These are phyloP conservation scores for Castanospermum australe DNA, from an alignment of 306 rosid genomes.

Conservation along the genomic window DNA sequence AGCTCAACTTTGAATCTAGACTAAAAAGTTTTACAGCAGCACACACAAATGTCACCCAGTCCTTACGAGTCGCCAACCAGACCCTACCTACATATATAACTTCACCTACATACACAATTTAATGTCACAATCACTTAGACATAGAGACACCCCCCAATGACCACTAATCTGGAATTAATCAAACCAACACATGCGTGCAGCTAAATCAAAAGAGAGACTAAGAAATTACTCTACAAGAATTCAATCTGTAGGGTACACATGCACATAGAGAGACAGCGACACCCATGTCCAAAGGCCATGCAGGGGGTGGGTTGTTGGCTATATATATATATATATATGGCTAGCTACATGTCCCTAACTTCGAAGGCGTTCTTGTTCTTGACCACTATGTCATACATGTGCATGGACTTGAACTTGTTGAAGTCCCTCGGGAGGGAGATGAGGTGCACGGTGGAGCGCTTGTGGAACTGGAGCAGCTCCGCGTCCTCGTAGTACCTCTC, in stretches of 20 bases:
- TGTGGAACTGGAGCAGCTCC: conserved; percentile 84
- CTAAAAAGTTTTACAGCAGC: conserved; percentile 1
- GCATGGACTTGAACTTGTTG: conserved; percentile 78
- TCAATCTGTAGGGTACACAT: neutral
- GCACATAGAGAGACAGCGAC: no score
- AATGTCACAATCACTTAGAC: conserved; percentile 13
- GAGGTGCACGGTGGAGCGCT: conserved; percentile 74
- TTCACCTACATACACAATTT: conserved; percentile 1
- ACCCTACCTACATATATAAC: neutral
- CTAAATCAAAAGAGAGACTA: neutral
- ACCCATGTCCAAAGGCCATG: neutral
- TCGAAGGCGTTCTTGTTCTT: conserved; percentile 78
- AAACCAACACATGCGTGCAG: conserved; percentile 19
- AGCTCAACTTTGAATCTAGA: conserved; percentile 2
- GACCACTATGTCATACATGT: conserved; percentile 94
- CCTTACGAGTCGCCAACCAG: neutral
- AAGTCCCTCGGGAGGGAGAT: conserved; percentile 89
- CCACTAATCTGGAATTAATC: neutral
- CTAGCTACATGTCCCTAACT: conserved; percentile 63
- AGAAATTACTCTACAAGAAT: neutral
- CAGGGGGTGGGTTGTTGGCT: no score
- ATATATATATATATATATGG: neutral
- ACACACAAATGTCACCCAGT: neutral
- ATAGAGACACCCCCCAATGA: neutral
- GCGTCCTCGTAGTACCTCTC: conserved; percentile 91